These are phyloP conservation scores for Cryphonectria japonica DNA, from an alignment of 2,329 filamentous ascomycete genomes.

Conservation along the genomic window DNA sequence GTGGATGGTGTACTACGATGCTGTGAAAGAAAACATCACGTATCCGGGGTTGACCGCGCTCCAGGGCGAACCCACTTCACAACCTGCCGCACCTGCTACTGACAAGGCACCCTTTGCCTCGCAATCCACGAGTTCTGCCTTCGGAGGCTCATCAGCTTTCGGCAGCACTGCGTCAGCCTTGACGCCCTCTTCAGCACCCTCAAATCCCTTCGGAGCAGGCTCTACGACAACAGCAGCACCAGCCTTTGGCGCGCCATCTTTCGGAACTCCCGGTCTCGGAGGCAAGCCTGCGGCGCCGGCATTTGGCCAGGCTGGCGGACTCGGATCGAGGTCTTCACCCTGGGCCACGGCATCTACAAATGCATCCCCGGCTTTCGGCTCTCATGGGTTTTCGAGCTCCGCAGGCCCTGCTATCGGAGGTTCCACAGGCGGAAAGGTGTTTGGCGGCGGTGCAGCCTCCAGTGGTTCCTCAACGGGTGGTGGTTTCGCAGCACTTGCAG, in stretches of 20 bases:
- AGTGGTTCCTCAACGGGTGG: slow-evolving; percentile 39
- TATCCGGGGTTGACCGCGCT: slow-evolving; percentile 71
- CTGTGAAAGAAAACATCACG: slow-evolving; percentile 72
- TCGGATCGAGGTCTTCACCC: slow-evolving; percentile 55
- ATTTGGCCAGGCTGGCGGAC: slow-evolving; percentile 55
- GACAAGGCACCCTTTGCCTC: slow-evolving; percentile 39
- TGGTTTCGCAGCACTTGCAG: slow-evolving; percentile 60
- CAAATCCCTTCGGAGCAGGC: slow-evolving; percentile 46
- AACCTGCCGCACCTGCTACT: slow-evolving; percentile 40
- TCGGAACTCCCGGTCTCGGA: slow-evolving; percentile 41
- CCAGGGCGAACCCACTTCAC: slow-evolving; percentile 43
- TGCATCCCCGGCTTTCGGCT: slow-evolving; percentile 55
- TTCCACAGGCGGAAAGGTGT: slow-evolving; percentile 40
- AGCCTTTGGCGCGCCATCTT: slow-evolving; percentile 28
- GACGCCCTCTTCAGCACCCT: slow-evolving; percentile 33
- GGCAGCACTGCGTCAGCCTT: slow-evolving; percentile 44
- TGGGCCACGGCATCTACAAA: slow-evolving; percentile 51
- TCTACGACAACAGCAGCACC: neutral
- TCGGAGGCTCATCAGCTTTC: slow-evolving; percentile 44
- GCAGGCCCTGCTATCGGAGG: slow-evolving; percentile 42
- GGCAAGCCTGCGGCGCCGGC: slow-evolving; percentile 40
- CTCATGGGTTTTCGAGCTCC: slow-evolving; percentile 51
- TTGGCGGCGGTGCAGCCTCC: slow-evolving; percentile 39
- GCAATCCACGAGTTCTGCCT: slow-evolving; percentile 28
- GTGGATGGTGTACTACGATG: slow-evolving; percentile 92